Base-by-base conservation (phyloP, 805 yeast species). In the Kluyveromyces starmeri region DNA sequence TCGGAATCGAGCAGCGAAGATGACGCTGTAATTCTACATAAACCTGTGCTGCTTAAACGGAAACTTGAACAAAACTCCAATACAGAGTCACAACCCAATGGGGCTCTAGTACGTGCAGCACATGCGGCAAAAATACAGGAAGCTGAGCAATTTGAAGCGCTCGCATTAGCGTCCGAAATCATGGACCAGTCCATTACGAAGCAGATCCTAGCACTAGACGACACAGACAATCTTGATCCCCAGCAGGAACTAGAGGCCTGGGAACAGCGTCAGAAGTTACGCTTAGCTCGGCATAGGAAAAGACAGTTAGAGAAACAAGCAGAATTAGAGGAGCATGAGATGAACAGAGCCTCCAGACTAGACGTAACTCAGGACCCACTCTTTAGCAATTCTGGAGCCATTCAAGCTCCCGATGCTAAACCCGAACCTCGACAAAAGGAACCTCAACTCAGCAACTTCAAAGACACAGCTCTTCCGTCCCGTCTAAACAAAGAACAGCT, bases 271-370 rank as follows among this genome's bases (percentile, higher is more conserved):
- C 48, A 51, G 15, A 32, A 39, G 13, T 17, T 18, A 10, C 44
- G 59, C 23, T 37, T 34, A 20, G 31, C 45, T 23, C 37, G 46
- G 7, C 42, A 42, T 11, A 47, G 58, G 38, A 45, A 45, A 10
- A 21, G 28, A 7, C 36, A 47, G 12, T 36, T 54, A 7, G 45
- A 44, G 5, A 46, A 43, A 22, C 62, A 57, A 36, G 19, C 40
- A 24, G 51, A 46, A 33, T 12, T 47, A 10, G 61, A 57, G 35
- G 51, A 48, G 17, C 37, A 44, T 20, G 53, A 52, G 32, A 38
- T 38, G 13, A 45, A 41, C 8, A 51, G 42, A 35, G 25, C 26
- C 9, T 13, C 25, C 12, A 25, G 12, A 18, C 33, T 30, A 9
- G n/a, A n/a, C 18, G 6, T 6, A 6, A 13, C 5, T 5, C n/a